Percentiles rank a stretch among this genome's conserved stretches.
These are phyloP conservation scores for Neofusicoccum ribis DNA, from an alignment of 2,329 filamentous ascomycete genomes.

Conservation along the genomic window DNA sequence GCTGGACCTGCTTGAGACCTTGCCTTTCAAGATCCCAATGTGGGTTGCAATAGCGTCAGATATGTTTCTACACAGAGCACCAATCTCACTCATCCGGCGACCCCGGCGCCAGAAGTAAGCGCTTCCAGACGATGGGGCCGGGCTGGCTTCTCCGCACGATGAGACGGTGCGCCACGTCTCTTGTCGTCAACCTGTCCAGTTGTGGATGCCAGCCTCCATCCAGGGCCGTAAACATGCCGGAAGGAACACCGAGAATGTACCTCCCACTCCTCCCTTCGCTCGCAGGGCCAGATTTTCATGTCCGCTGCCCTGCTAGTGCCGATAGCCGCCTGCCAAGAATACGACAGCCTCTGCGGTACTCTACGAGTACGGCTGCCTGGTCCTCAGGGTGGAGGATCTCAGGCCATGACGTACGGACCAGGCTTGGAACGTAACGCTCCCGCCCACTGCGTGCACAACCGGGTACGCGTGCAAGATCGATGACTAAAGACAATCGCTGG, in stretches of 20 bases:
- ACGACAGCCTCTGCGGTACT: background rate
- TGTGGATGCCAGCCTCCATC: background rate
- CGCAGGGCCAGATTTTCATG: too few species aligned
- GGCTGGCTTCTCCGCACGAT: too few species aligned
- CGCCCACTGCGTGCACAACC: background rate
- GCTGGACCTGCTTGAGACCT: too few species aligned
- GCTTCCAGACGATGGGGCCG: too few species aligned
- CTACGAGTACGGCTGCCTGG: background rate
- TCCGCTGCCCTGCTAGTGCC: background rate
- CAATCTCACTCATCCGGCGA: too few species aligned
- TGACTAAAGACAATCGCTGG: background rate
- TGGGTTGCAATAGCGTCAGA: too few species aligned
- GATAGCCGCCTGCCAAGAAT: background rate
- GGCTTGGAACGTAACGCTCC: background rate
- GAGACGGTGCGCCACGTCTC: too few species aligned
- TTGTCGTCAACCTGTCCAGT: background rate
- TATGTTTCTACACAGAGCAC: background rate
- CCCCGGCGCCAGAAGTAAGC: too few species aligned
- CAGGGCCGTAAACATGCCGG: background rate
- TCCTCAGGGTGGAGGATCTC: background rate
- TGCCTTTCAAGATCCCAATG: too few species aligned
- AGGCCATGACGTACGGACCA: background rate
- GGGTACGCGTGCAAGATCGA: background rate
- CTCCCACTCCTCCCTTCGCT: background rate
- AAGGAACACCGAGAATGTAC: constrained; percentile 1